phyloP scores from a whole-genome alignment of 768 basidiomycete species.

The Termitomyces sp. region DNA sequence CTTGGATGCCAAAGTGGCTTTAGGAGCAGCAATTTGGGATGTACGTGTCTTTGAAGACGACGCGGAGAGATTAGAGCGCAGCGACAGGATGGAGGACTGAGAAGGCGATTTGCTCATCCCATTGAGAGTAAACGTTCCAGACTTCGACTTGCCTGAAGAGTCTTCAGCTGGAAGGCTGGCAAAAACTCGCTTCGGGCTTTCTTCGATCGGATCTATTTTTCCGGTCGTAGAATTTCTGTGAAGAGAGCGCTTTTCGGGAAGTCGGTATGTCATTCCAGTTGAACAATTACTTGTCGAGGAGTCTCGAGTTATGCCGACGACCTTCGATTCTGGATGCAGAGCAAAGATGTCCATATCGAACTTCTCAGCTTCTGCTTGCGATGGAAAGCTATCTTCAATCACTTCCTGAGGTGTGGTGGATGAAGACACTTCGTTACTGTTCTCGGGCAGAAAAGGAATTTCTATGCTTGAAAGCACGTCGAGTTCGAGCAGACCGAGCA shows the following conservation, averaged over 20 bases:
- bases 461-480: conserved; percentile 88
- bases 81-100: conserved; percentile 58
- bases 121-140: conserved; percentile 17
- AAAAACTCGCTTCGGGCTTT: conserved; percentile 51
- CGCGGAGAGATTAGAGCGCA: conserved; percentile 43
- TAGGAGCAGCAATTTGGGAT: conserved; percentile 24
- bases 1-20: conserved; percentile 46
- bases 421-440: conserved; percentile 21
- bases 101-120: conserved; percentile 58
- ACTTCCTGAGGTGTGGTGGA: conserved; percentile 27
- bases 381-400: conserved; percentile 28
- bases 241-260: conserved; percentile 36
- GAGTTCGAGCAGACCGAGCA: conserved; percentile 87
- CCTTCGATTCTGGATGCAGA: conserved; percentile 33
- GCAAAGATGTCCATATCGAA: conserved; percentile 72
- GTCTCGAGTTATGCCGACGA: conserved; percentile 23
- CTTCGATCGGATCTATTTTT: conserved; percentile 62
- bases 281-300: conserved; percentile 30
- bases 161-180: conserved; percentile 48
- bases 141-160: conserved; percentile 15
- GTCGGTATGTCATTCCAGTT: conserved; percentile 28
- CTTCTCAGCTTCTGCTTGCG: conserved; percentile 57
- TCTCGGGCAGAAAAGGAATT: conserved; percentile 67
- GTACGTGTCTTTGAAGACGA: conserved; percentile 30
- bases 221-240: conserved; percentile 45